These are phyloP conservation scores for Sedum album DNA, from an alignment of 164 flowering plant species.

Conservation along the genomic window DNA sequence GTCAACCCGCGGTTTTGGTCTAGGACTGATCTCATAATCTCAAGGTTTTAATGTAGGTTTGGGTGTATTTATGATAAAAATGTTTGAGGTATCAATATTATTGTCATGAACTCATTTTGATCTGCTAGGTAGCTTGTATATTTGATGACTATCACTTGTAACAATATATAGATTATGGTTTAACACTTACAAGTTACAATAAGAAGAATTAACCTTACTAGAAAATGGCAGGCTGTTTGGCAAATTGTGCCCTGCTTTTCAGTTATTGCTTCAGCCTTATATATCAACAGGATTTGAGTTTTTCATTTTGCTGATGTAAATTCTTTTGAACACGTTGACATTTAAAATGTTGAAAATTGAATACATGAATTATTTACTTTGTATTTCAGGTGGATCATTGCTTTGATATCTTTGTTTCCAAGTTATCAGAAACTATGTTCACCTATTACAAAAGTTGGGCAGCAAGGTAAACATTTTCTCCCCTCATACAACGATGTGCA, in stretches of 20 bases:
- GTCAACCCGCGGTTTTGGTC: too few species aligned
- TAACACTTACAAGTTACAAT: not conserved
- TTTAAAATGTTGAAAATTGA: not conserved
- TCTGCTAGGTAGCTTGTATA: not conserved
- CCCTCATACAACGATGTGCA: not conserved
- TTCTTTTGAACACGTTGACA: not conserved
- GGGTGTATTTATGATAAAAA: not conserved
- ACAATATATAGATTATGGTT: not conserved
- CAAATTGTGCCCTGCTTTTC: not conserved
- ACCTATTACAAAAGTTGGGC: constrained; percentile 95
- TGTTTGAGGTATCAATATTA: not conserved
- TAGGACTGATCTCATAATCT: not conserved
- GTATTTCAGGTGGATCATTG: constrained; percentile 79
- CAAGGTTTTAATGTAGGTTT: not conserved
- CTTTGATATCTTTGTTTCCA: constrained; percentile 88
- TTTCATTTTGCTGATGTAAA: not conserved
- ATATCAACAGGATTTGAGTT: not conserved
- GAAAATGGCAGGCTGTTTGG: not conserved
- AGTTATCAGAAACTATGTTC: constrained; percentile 67
- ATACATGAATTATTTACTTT: not conserved
- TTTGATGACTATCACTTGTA: too few species aligned
- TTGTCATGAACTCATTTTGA: not conserved
- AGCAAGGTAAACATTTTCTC: constrained; percentile 53
- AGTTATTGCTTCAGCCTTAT: not conserved
- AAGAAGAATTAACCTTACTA: not conserved